Base-by-base conservation (phyloP, 2,329 filamentous ascomycete species). In the Aspergillus luchuensis region DNA sequence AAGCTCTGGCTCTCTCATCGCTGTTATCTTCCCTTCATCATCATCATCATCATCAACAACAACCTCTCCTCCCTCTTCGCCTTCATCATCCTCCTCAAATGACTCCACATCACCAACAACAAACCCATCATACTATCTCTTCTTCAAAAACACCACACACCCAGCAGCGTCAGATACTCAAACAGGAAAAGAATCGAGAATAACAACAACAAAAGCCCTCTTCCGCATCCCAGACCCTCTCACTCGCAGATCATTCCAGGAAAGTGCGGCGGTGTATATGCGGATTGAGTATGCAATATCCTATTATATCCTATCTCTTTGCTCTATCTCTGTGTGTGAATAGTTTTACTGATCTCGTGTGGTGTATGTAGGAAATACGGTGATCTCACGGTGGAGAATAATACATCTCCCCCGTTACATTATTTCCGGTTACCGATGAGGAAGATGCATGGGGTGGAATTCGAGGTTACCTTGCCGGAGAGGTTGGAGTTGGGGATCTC, bases 1-100 rank as follows among this genome's bases (percentile, higher is more conserved):
- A 13, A 83, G 83, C 25, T 80, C 68, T 25, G 76, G 72, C 33
- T 69, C 71, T 10, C 71, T 68, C 48, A 74, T 76, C 57, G 73
- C 74, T 33, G 70, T 76, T 45, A 67, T 76, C 15, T 75, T 72
- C 49, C 72, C 72, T 17, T 19, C 15, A 62, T 67, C 15, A 7
- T 21, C 36, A 17, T 39, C 36, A 11, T 41, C 15, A 82, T 82
- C 21, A 79, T 67, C 48, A 74, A 73, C 56, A 68, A 23, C 23
- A 6, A 23, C 23, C 23, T 23, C 23, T 23, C 69, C 71, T 11
- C 28, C 47, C 61, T 67, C 1, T 59, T 48, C 25, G 7, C 15
- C 41, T 36, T 21, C 36, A 25, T 39, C 36, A 13, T 41, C 15
- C 17, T 19, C 17, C 17, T 19, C 15, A 81, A 8, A 45, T 11